Conservation (phyloP, 108 stramenopile genomes). For the Hondaea fermentalgiana region DNA sequence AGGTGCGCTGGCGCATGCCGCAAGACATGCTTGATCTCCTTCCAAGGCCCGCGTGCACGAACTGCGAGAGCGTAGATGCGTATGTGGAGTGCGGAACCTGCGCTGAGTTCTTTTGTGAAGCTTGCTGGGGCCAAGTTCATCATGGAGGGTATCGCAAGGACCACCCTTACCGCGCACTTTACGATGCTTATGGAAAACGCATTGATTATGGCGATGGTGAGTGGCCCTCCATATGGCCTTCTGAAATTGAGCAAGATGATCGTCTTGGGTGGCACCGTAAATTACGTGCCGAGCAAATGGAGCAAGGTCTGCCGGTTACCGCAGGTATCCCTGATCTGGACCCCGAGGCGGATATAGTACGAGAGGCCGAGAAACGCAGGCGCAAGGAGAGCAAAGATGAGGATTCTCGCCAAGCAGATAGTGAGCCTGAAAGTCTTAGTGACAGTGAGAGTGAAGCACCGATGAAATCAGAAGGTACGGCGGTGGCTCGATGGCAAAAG, state of each 20-base stretch:
- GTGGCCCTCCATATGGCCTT: constrained; percentile 45
- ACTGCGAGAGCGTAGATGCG: constrained; percentile 57
- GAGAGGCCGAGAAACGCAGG: not conserved
- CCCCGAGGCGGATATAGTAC: not conserved
- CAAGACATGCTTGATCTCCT: constrained; percentile 65
- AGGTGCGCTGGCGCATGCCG: constrained; percentile 69
- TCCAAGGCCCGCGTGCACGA: constrained; percentile 57
- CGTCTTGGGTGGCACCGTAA: constrained; percentile 36
- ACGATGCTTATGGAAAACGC: constrained; percentile 53
- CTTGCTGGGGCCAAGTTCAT: constrained; percentile 48
- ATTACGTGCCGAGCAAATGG: not conserved
- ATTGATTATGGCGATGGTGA: constrained; percentile 57
- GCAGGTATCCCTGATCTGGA: not conserved
- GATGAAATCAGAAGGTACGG: too few species aligned
- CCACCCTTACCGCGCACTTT: constrained; percentile 48
- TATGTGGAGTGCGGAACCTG: constrained; percentile 58
- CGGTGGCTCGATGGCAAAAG: not conserved
- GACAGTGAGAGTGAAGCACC: not conserved
- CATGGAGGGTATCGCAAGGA: constrained; percentile 40
- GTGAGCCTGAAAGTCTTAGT: not conserved
- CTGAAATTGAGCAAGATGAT: constrained; percentile 54
- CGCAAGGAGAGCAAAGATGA: not conserved
- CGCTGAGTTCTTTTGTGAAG: constrained; percentile 59
- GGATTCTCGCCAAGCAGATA: not conserved
- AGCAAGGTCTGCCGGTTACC: not conserved